phyloP scores from a whole-genome alignment of 306 rosid species.

The Rubus idaeus region DNA sequence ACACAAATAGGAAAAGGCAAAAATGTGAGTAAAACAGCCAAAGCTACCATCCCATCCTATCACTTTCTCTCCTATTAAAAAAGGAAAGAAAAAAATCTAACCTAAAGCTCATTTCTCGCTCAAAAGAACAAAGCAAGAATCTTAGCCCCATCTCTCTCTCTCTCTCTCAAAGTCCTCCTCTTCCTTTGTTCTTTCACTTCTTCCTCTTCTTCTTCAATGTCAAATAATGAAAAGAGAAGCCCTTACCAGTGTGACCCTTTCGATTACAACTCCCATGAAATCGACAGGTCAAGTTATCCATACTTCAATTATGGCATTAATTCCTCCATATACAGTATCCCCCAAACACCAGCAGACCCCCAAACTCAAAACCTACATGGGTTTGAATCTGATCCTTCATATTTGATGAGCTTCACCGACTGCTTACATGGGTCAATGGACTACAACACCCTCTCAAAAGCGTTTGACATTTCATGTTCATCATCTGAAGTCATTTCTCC shows the following conservation, averaged over 20 bases:
- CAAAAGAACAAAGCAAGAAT: slow-evolving; percentile 19
- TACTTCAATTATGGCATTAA: slow-evolving; percentile 32
- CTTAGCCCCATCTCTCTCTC: slow-evolving; percentile 25
- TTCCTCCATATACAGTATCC: slow-evolving; percentile 17
- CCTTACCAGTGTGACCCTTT: slow-evolving; percentile 49
- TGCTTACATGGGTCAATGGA: slow-evolving; percentile 71
- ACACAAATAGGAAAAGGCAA: slow-evolving; percentile 14
- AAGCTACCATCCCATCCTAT: slow-evolving; percentile 15
- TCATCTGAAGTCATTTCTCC: slow-evolving; percentile 61
- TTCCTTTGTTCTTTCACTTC: slow-evolving; percentile 4
- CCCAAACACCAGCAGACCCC: slow-evolving; percentile 5
- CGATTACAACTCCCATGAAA: slow-evolving; percentile 48
- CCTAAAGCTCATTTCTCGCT: slow-evolving; percentile 34
- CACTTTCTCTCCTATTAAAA: slow-evolving; percentile 5
- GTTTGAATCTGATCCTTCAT: slow-evolving; percentile 37
- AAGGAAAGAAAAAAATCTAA: slow-evolving; percentile 12
- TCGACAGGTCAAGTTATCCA: slow-evolving; percentile 41
- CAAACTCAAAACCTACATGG: slow-evolving; percentile 37
- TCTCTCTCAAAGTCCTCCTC: slow-evolving; percentile 3
- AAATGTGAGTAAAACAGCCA: slow-evolving; percentile 27
- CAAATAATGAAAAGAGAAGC: slow-evolving; percentile 36
- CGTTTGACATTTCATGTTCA: slow-evolving; percentile 83
- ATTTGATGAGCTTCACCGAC: slow-evolving; percentile 58
- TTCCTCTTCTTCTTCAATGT: slow-evolving; percentile 42
- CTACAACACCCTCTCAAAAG: slow-evolving; percentile 67